Conservation (phyloP, 2,329 filamentous ascomycete species). For the Exophiala lecanii-corni region DNA sequence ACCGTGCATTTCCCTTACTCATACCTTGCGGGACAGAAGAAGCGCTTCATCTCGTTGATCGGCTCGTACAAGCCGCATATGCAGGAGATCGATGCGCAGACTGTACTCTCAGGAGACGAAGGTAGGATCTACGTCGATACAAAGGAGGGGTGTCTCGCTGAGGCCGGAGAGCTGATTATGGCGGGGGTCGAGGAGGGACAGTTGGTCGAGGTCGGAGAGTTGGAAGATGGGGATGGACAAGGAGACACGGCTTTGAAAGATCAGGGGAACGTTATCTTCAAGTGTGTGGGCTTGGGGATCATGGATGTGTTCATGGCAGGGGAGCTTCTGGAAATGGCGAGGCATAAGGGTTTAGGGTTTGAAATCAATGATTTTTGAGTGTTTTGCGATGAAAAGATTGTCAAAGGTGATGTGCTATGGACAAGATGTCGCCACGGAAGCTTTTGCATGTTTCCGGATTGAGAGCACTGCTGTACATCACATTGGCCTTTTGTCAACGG, state of each 20-base stretch:
- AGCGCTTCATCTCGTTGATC: constrained; percentile 47
- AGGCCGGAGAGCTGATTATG: constrained; percentile 37
- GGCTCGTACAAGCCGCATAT: constrained; percentile 53
- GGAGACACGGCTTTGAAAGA: constrained; percentile 13
- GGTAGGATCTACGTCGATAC: constrained; percentile 52
- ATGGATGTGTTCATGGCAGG: constrained; percentile 47
- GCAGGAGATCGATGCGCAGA: constrained; percentile 46
- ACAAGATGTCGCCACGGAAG: too few species aligned
- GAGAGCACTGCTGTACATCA: too few species aligned
- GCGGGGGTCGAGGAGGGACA: constrained; percentile 36
- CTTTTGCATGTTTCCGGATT: too few species aligned
- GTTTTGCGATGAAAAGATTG: too few species aligned
- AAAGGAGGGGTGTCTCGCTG: constrained; percentile 54
- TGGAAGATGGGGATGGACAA: constrained; percentile 28
- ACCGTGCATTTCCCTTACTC: constrained; percentile 39
- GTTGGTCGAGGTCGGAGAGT: constrained; percentile 41
- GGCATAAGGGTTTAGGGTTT: constrained; percentile 31
- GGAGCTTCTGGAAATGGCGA: constrained; percentile 37
- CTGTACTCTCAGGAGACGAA: constrained; percentile 54
- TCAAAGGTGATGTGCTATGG: too few species aligned
- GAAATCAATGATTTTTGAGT: constrained; percentile 35
- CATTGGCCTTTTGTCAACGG: too few species aligned
- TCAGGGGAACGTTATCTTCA: constrained; percentile 43
- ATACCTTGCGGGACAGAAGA: constrained; percentile 30
- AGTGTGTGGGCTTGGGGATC: constrained; percentile 49